These are phyloP conservation scores for Mycena leptocephala DNA, from an alignment of 768 basidiomycete species.

Conservation along the genomic window DNA sequence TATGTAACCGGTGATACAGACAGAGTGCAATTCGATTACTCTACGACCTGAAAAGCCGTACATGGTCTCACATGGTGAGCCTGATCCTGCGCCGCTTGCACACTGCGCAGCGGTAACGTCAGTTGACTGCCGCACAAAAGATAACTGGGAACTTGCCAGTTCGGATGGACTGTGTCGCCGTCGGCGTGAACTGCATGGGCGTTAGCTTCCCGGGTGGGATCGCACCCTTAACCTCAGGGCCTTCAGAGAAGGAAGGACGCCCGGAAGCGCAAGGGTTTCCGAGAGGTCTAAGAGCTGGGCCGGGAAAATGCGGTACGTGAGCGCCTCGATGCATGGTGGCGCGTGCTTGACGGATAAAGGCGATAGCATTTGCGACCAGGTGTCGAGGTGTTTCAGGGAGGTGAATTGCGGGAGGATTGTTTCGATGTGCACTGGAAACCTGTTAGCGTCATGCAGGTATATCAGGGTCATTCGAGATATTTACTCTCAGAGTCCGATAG, in stretches of 20 bases:
- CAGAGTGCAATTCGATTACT: neutral
- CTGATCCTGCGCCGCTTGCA: conserved; percentile 27
- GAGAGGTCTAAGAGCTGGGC: conserved; percentile 19
- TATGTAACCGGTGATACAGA: neutral
- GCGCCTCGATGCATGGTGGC: neutral
- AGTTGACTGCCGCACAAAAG: neutral
- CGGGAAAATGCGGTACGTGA: conserved; percentile 22
- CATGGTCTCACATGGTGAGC: conserved; percentile 5
- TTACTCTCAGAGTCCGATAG: conserved; percentile 13
- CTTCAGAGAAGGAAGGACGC: neutral
- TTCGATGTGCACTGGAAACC: conserved; percentile 5
- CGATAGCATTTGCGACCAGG: conserved; percentile 4
- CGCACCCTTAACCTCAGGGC: conserved; percentile 26
- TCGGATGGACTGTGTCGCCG: neutral
- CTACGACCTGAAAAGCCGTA: conserved; percentile 4
- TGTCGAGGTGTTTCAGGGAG: conserved; percentile 17
- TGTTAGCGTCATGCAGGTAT: neutral
- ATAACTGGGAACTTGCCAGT: neutral
- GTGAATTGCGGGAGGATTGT: neutral
- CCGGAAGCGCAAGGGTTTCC: neutral
- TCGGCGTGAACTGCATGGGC: conserved; percentile 10
- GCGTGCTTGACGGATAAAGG: conserved; percentile 1
- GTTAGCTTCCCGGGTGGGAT: neutral
- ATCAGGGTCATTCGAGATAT: neutral
- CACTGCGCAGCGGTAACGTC: neutral